Evolutionary conservation across 2,329 filamentous ascomycete species (phyloP), one percentile per base, ranked within the genome.

Genomic region (Fusarium brevicatenulatum): DNA sequence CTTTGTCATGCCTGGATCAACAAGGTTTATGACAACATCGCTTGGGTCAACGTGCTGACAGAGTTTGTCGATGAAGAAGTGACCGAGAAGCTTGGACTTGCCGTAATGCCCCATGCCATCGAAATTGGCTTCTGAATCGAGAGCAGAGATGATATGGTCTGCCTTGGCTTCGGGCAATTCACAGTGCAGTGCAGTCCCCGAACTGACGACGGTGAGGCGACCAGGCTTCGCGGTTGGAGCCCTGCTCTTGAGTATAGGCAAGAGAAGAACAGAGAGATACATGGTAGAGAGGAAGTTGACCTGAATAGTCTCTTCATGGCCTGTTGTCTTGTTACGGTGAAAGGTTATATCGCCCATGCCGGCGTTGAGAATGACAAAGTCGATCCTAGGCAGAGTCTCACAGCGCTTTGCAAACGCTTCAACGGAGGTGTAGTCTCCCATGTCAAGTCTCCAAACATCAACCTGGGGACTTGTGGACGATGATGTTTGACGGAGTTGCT

Each of bases 261-360:
- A 32, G 9, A 67, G 40, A 9, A 67, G 21, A 7, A 67, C 28
- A 0, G 63, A 52, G 0, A 67, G 28, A 2, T 61, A 61, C 46
- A 61, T 53, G 0, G 46, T 67, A 2, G 64, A 67, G 7, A 67
- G n/a, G 12, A 67, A 67, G 16, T 67, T 67, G 30, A 67, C 40
- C 10, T 67, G 64, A 1, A 67, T 15, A 2, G 30, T 61, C 7
- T 60, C 63, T 34, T 67, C 36, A 40, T 67, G 64, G 1, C 63
- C 54, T 1, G 64, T 67, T 2, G 34, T 5, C 23, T 67, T 23
- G 21, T 39, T 61, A 0, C 3, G 19, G 4, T 21, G 30, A 9
- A 53, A 40, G 9, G 6, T 23, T 1, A 19, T 10, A 15, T 28
- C 30, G 3, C 53, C 63, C 63, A 67, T 67, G 1, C 53, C 64